Percentiles rank a stretch among this genome's conserved stretches.
Evolutionary conservation across 345 rosid genomes (phyloP).

Genomic region (Corymbia maculata): DNA sequence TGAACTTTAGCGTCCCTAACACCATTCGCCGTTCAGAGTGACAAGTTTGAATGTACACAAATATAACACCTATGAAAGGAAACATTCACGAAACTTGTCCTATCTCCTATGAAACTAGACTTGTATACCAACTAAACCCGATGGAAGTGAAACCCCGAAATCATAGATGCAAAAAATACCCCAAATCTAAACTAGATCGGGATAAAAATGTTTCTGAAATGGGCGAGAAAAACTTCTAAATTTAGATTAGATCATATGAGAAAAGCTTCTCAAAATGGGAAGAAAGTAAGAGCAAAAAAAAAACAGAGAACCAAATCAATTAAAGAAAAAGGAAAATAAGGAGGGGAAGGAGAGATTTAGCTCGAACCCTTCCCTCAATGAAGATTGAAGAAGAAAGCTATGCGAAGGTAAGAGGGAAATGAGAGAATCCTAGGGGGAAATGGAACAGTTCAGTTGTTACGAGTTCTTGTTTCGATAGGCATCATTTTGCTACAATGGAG

Average conservation of each 20-base stretch:
- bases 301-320: not conserved
- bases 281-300: too few species aligned
- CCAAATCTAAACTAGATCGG: not conserved
- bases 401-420: not conserved
- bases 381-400: not conserved
- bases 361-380: not conserved
- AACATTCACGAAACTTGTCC: too few species aligned
- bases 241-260: not conserved
- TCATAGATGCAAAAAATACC: not conserved
- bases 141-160: not conserved
- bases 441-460: not conserved
- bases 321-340: not conserved
- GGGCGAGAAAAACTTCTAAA: not conserved
- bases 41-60: not conserved
- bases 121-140: not conserved
- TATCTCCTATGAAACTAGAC: not conserved
- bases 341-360: not conserved
- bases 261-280: not conserved
- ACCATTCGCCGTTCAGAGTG: fast-evolving
- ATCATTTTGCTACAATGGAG: not conserved
- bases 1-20: not conserved
- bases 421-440: not conserved
- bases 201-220: not conserved
- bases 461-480: not conserved
- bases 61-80: not conserved